A percentile compares a stretch with the other conserved stretches of the same genome.
Evolutionary conservation across 1,284 basidiomycete species (phyloP).

Genomic region (Trichosporon coremiiforme): DNA sequence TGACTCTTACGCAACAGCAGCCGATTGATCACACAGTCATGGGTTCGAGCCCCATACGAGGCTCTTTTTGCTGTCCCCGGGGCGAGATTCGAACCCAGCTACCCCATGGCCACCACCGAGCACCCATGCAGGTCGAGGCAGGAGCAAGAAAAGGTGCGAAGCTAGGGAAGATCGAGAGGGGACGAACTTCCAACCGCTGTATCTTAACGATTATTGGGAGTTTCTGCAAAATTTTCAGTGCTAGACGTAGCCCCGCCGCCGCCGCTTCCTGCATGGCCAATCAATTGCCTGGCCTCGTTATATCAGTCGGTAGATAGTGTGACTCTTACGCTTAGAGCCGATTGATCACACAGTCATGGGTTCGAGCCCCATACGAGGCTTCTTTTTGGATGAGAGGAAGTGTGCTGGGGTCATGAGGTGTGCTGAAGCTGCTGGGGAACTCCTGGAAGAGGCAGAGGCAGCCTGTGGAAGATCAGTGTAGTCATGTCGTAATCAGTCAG

Average conservation of each 20-base stretch:
- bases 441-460: not conserved
- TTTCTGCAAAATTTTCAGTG: not conserved
- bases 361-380: conserved; percentile 20
- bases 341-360: conserved; percentile 20
- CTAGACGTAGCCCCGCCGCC: not conserved
- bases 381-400: not conserved
- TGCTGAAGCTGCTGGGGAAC: no score
- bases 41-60: conserved; percentile 20
- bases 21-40: conserved; percentile 18
- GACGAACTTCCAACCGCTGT: not conserved
- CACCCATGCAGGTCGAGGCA: no score
- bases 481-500: no score
- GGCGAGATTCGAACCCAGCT: not conserved
- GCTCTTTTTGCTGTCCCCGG: not conserved
- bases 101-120: no score
- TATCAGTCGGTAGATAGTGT: conserved; percentile 20
- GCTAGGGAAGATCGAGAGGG: no score
- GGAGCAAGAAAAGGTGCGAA: not conserved
- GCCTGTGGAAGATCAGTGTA: no score
- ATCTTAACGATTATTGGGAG: not conserved
- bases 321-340: conserved; percentile 12
- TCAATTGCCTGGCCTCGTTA: conserved; percentile 1
- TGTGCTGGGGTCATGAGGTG: not conserved
- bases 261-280: not conserved
- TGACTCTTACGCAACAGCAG: no score